These are phyloP conservation scores for Cercospora zeae-maydis DNA, from an alignment of 2,329 filamentous ascomycete genomes.

Conservation along the genomic window DNA sequence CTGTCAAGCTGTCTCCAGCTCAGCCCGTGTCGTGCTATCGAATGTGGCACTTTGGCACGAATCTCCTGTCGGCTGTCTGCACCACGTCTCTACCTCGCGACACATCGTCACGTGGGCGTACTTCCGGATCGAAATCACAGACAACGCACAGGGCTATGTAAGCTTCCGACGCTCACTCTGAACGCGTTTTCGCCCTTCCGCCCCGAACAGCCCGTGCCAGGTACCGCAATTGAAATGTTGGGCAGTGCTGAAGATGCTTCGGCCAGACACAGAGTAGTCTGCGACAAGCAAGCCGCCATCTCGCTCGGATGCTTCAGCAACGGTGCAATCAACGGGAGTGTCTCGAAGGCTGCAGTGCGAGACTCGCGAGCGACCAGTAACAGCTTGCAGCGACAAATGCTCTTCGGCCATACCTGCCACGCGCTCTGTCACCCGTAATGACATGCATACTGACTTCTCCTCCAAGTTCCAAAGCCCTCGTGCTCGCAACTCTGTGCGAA, in stretches of 20 bases:
- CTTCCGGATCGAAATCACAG: too few species aligned
- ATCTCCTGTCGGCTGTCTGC: not conserved
- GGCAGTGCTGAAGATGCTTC: not conserved
- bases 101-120: too few species aligned
- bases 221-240: not conserved
- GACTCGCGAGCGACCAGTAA: not conserved
- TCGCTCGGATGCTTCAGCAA: not conserved
- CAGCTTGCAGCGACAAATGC: not conserved
- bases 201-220: not conserved
- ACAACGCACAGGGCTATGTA: too few species aligned
- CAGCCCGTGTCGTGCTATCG: not conserved
- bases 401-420: not conserved
- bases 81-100: not conserved
- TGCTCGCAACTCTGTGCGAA: not conserved
- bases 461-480: too few species aligned
- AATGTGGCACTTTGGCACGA: too few species aligned
- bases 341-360: not conserved
- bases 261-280: not conserved
- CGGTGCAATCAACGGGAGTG: not conserved
- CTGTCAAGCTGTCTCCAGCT: not conserved
- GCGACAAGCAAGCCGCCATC: not conserved
- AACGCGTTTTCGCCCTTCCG: too few species aligned
- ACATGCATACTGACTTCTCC: not conserved
- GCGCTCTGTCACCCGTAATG: not conserved
- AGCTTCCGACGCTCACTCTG: too few species aligned